These are phyloP conservation scores for Glycine tomentella DNA, from an alignment of 306 rosid species.

Conservation along the genomic window DNA sequence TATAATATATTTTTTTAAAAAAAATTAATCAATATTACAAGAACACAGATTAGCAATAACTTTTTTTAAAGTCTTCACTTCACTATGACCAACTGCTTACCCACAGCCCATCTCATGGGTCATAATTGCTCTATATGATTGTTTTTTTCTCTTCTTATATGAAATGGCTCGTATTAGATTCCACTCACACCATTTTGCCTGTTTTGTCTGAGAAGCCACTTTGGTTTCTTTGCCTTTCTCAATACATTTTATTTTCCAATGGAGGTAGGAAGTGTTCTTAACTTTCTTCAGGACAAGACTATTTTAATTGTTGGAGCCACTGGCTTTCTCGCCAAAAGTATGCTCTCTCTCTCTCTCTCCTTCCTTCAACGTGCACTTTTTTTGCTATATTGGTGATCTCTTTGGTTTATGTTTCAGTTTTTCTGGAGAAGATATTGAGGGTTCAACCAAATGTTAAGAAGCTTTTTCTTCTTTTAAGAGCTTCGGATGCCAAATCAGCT, in stretches of 20 bases:
- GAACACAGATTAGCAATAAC: no score
- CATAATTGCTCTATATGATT: conserved; percentile 36
- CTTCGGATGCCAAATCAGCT: conserved; percentile 62
- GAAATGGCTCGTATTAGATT: conserved; percentile 5
- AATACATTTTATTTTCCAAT: conserved; percentile 35
- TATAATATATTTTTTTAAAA: no score
- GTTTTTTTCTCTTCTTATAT: conserved; percentile 16
- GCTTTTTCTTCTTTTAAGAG: conserved; percentile 79
- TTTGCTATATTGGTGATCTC: neutral
- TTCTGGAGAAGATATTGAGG: conserved; percentile 82
- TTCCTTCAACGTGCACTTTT: neutral
- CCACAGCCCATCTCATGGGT: conserved; percentile 19
- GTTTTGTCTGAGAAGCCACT: neutral
- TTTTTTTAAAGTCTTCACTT: neutral
- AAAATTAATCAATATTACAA: no score
- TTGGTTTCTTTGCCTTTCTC: neutral
- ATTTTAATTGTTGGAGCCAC: conserved; percentile 74
- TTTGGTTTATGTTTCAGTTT: conserved; percentile 54
- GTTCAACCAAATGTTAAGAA: conserved; percentile 82
- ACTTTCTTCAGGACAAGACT: conserved; percentile 62
- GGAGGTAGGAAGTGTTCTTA: conserved; percentile 72
- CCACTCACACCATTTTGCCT: neutral
- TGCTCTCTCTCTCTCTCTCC: neutral
- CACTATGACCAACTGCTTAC: conserved; percentile 36
- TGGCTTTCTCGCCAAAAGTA: conserved; percentile 83